phyloP scores from a whole-genome alignment of 345 rosid genomes.

The Eucalyptus sideroxylon region DNA sequence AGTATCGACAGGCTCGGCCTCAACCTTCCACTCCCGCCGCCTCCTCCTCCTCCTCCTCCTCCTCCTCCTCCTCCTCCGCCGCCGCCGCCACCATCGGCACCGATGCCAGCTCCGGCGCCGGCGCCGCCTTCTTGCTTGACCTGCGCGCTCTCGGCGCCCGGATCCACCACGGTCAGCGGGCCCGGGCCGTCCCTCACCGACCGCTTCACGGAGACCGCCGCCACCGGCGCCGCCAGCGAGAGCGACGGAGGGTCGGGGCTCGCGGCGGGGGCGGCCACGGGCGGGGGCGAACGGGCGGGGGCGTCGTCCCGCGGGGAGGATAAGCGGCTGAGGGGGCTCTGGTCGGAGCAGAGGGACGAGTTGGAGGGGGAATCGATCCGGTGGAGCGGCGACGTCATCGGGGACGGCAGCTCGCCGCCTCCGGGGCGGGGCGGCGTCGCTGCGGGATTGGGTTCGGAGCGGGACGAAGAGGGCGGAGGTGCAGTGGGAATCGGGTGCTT shows the following conservation, averaged over 20 bases:
- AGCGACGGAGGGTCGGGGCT: background rate
- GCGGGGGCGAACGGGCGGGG: background rate
- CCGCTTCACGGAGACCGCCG: background rate
- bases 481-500: background rate
- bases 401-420: background rate
- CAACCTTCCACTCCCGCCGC: slow-evolving; percentile 6
- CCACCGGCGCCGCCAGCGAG: background rate
- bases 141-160: background rate
- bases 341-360: slow-evolving; percentile 20
- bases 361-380: slow-evolving; percentile 21
- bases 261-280: background rate
- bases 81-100: background rate
- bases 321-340: slow-evolving; percentile 25
- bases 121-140: slow-evolving; percentile 4
- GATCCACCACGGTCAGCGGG: background rate
- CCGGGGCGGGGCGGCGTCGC: background rate
- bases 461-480: background rate
- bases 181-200: background rate
- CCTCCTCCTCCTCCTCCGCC: slow-evolving; percentile 2
- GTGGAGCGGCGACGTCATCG: slow-evolving; percentile 2
- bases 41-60: slow-evolving; percentile 13
- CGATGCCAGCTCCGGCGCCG: background rate
- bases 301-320: slow-evolving; percentile 15
- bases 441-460: background rate
- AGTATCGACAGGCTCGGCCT: slow-evolving; percentile 31